phyloP scores from a whole-genome alignment of 345 rosid genomes.

The Rhodomyrtus tomentosa region DNA sequence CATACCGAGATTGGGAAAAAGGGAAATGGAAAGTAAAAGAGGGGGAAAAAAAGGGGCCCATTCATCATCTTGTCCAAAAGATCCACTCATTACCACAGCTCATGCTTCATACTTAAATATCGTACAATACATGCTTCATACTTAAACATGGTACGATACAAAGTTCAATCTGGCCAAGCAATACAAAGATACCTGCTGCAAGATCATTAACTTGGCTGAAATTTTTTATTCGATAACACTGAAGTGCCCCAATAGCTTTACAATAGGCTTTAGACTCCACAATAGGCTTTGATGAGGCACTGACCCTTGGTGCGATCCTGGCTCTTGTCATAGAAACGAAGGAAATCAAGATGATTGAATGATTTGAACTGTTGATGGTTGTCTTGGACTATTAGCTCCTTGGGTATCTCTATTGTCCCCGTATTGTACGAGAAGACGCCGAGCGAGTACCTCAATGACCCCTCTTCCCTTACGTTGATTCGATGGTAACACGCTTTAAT shows the following conservation, averaged over 20 bases:
- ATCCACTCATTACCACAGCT: not conserved
- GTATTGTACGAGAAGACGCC: slow-evolving; percentile 6
- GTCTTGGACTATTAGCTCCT: slow-evolving; percentile 7
- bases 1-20: too few species aligned
- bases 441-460: not conserved
- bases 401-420: not conserved
- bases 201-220: not conserved
- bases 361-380: slow-evolving; percentile 10
- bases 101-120: not conserved
- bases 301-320: not conserved
- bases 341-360: slow-evolving; percentile 9
- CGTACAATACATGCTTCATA: not conserved
- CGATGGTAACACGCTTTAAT: slow-evolving; percentile 2
- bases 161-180: not conserved
- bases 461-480: not conserved
- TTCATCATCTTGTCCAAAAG: too few species aligned
- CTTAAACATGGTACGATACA: not conserved
- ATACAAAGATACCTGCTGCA: not conserved
- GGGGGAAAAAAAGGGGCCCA: too few species aligned
- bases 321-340: slow-evolving; percentile 1
- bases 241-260: not conserved
- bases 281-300: slow-evolving; percentile 1
- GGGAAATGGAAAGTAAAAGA: too few species aligned
- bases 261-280: not conserved
- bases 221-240: not conserved